These are phyloP conservation scores for Ananas comosus DNA, from an alignment of 176 grass and related monocot genomes.

Conservation along the genomic window DNA sequence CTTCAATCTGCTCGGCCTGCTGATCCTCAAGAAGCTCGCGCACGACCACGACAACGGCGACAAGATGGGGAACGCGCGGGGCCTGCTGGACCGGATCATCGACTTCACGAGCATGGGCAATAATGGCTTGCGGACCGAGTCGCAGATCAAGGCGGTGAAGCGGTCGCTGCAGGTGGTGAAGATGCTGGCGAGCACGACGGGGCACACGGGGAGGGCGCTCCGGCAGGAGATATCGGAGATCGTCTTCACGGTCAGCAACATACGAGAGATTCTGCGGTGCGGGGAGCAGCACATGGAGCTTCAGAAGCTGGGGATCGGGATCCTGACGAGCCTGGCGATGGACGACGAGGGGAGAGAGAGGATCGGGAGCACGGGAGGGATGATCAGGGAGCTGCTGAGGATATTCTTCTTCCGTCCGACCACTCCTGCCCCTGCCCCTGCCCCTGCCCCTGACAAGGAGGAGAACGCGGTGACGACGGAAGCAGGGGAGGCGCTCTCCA, in stretches of 20 bases:
- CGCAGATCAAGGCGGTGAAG: slow-evolving; percentile 28
- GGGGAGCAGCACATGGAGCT: slow-evolving; percentile 31
- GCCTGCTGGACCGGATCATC: slow-evolving; percentile 48
- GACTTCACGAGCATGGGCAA: slow-evolving; percentile 29
- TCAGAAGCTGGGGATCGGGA: slow-evolving; percentile 44
- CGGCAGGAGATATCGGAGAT: slow-evolving; percentile 33
- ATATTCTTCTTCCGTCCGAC: slow-evolving; percentile 26
- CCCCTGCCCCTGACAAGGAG: too few relatives aligned
- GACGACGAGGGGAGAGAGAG: slow-evolving; percentile 45
- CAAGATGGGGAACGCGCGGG: slow-evolving; percentile 45
- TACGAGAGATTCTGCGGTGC: slow-evolving; percentile 35
- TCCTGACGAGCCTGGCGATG: slow-evolving; percentile 58
- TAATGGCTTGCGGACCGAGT: slow-evolving; percentile 6
- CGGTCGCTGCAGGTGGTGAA: slow-evolving; percentile 42
- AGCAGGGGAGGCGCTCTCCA: slow-evolving; percentile 65
- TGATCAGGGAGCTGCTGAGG: slow-evolving; percentile 49
- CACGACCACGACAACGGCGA: slow-evolving; percentile 47
- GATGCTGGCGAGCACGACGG: slow-evolving; percentile 41
- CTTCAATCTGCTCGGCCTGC: slow-evolving; percentile 46
- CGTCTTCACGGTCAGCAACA: slow-evolving; percentile 61
- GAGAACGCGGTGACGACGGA: slow-evolving; percentile 26
- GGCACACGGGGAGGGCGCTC: slow-evolving; percentile 34
- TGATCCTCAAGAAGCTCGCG: slow-evolving; percentile 45
- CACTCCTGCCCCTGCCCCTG: too few relatives aligned
- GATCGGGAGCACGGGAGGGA: slow-evolving; percentile 54